Conservation (phyloP, 106 monocot species). For the Dactylorhiza incarnata region DNA sequence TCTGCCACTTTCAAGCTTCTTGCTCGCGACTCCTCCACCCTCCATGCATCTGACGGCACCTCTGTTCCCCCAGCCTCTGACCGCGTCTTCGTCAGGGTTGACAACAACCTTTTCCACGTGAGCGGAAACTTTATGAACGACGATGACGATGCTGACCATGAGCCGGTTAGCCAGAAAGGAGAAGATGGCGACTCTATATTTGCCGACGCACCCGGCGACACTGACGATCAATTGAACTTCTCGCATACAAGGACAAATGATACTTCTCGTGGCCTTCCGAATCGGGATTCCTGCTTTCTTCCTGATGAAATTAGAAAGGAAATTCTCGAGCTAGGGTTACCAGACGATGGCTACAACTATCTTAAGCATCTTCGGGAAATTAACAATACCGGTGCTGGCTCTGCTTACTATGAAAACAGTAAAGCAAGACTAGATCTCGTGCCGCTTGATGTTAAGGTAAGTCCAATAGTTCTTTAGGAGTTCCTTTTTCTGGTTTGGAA, state of each 20-base stretch:
- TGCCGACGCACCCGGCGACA: constrained; percentile 50
- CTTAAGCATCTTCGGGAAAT: constrained; percentile 81
- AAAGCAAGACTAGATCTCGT: constrained; percentile 58
- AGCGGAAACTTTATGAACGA: constrained; percentile 25
- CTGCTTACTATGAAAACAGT: constrained; percentile 46
- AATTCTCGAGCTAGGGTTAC: constrained; percentile 83
- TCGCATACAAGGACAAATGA: background rate
- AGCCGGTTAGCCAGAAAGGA: background rate
- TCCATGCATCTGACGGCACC: background rate
- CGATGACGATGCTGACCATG: background rate
- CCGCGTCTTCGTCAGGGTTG: constrained; percentile 86
- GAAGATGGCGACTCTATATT: constrained; percentile 39
- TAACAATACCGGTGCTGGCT: constrained; percentile 47
- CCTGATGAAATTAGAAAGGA: constrained; percentile 64
- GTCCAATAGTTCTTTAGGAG: background rate
- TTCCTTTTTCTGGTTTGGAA: background rate
- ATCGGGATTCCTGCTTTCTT: constrained; percentile 7
- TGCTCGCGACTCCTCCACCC: constrained; percentile 42
- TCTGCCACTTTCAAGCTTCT: constrained; percentile 77
- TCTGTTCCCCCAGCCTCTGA: constrained; percentile 14
- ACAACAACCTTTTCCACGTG: constrained; percentile 50
- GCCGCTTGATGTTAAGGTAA: constrained; percentile 67
- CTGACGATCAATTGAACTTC: constrained; percentile 7
- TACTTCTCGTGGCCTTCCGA: background rate
- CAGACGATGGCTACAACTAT: constrained; percentile 94